phyloP scores from a whole-genome alignment of 441 rosid genomes.

The Biscutella laevigata region DNA sequence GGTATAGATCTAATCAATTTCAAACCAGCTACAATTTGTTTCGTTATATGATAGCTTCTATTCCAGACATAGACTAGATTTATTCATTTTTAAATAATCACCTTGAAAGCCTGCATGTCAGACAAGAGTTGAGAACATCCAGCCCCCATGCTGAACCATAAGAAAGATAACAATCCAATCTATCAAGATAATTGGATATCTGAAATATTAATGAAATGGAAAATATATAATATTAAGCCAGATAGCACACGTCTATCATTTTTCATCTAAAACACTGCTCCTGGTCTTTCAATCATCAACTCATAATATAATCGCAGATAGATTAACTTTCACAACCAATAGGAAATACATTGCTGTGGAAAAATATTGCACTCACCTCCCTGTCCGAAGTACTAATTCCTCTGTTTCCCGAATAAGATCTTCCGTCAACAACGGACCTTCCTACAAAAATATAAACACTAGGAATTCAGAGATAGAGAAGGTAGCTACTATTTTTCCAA shows the following conservation, averaged over 20 bases:
- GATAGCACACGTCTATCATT: background rate
- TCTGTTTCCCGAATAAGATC: slow-evolving; percentile 94
- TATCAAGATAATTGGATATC: slow-evolving; percentile 20
- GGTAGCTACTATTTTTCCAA: slow-evolving; percentile 9
- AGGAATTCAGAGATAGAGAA: slow-evolving; percentile 3
- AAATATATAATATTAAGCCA: background rate
- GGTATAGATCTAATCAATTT: slow-evolving; percentile 2
- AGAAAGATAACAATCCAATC: slow-evolving; percentile 25
- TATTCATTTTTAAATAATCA: slow-evolving; percentile 22
- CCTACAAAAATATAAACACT: slow-evolving; percentile 36
- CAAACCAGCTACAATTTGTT: background rate
- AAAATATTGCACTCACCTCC: slow-evolving; percentile 78
- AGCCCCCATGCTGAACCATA: slow-evolving; percentile 82
- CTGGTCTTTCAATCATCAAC: slow-evolving; percentile 1
- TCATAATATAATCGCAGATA: background rate
- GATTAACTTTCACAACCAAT: background rate
- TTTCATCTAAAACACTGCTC: background rate
- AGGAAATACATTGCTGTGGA: background rate
- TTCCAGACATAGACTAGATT: background rate
- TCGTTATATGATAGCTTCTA: background rate
- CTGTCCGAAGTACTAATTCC: slow-evolving; percentile 89
- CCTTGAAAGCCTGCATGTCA: slow-evolving; percentile 99
- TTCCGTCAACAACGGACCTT: slow-evolving; percentile 88
- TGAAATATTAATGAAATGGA: slow-evolving; percentile 2
- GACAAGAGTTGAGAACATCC: slow-evolving; percentile 98